Conservation (phyloP, 1,284 basidiomycete species). For the Tylopilus sp. region DNA sequence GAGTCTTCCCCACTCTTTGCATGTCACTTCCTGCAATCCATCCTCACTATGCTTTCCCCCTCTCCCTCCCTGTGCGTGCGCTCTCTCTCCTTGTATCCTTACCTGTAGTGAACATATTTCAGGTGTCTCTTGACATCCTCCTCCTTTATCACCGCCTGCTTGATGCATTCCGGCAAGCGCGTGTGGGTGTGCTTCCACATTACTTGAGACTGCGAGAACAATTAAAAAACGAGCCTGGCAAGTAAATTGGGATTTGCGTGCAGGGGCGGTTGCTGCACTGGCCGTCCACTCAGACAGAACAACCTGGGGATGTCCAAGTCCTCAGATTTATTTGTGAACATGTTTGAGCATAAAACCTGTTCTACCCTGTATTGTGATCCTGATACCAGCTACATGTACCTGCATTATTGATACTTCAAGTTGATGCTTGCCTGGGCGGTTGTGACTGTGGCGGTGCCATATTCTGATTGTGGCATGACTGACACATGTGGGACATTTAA, state of each 20-base stretch:
- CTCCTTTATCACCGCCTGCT: slow-evolving; percentile 79
- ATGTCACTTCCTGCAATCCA: slow-evolving; percentile 72
- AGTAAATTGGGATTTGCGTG: slow-evolving; percentile 72
- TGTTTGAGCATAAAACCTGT: too few relatives aligned
- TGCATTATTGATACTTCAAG: too few relatives aligned
- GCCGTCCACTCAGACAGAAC: too few relatives aligned
- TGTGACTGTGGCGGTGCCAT: too few relatives aligned
- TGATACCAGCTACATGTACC: too few relatives aligned
- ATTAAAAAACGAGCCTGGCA: slow-evolving; percentile 72
- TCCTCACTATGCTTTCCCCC: slow-evolving; percentile 55
- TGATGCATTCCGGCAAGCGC: slow-evolving; percentile 66
- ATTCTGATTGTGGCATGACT: too few relatives aligned
- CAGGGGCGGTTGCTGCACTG: slow-evolving; percentile 72
- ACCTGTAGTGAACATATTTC: slow-evolving; percentile 64
- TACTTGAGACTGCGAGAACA: slow-evolving; percentile 69
- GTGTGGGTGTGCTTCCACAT: slow-evolving; percentile 69
- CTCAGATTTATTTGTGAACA: too few relatives aligned
- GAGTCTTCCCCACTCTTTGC: slow-evolving; percentile 31
- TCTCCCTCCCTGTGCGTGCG: slow-evolving; percentile 47
- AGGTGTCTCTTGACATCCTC: slow-evolving; percentile 78
- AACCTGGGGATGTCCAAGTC: too few relatives aligned
- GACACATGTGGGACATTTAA: too few relatives aligned
- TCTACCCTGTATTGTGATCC: too few relatives aligned
- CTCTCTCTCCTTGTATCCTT: slow-evolving; percentile 65
- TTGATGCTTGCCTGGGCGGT: too few relatives aligned